A percentile compares a stretch with the other conserved stretches of the same genome.
Evolutionary conservation across 352 stramenopile species (phyloP).

Genomic region (Sclerospora graminicola): DNA sequence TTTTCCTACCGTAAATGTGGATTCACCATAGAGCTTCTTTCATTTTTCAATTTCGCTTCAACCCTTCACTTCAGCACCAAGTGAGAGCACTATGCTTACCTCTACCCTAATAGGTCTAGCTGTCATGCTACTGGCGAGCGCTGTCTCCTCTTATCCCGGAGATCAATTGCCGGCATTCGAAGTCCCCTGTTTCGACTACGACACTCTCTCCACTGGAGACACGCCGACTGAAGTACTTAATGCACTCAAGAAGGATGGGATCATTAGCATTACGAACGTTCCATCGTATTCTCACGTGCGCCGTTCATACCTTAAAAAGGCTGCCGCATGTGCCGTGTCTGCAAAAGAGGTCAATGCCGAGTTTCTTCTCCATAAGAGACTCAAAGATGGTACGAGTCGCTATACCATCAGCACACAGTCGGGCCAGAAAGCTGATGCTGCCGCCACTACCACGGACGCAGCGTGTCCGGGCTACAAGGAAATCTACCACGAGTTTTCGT

Average conservation of each 20-base stretch:
- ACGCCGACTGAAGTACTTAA: too few species aligned
- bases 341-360: constrained; percentile 14
- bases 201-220: too few species aligned
- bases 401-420: constrained; percentile 61
- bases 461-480: constrained; percentile 30
- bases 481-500: constrained; percentile 31
- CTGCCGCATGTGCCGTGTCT: constrained; percentile 39
- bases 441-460: constrained; percentile 17
- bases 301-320: constrained; percentile 33
- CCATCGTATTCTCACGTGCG: constrained; percentile 33
- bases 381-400: constrained; percentile 51
- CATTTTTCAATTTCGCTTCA: too few species aligned
- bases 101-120: too few species aligned
- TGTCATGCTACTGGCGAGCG: too few species aligned
- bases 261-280: constrained; percentile 58
- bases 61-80: too few species aligned
- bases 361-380: constrained; percentile 46
- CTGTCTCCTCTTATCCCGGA: too few species aligned
- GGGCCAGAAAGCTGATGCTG: constrained; percentile 24
- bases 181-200: too few species aligned
- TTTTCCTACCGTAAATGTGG: too few species aligned
- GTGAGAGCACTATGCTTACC: too few species aligned
- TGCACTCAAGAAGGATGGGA: constrained; percentile 57
- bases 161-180: too few species aligned
- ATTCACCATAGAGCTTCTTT: too few species aligned